phyloP scores from a whole-genome alignment of 2,329 filamentous ascomycete species.

The Clonostachys sp. region DNA sequence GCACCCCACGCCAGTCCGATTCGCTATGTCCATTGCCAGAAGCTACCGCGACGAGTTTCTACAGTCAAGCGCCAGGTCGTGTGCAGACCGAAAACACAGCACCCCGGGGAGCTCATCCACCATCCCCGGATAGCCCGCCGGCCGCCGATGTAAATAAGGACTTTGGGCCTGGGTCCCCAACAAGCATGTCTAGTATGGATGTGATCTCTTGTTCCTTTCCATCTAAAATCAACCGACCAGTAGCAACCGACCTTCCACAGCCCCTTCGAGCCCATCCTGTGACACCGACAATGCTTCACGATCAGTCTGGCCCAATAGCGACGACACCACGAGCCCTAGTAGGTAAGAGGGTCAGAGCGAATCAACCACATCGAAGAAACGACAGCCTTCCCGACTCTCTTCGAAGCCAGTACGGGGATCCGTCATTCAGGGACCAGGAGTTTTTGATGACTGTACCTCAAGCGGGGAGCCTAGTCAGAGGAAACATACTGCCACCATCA shows the following conservation, averaged over 20 bases:
- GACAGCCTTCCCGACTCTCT: conserved; percentile 84
- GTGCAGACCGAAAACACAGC: no score
- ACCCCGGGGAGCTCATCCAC: no score
- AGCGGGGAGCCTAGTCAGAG: conserved; percentile 80
- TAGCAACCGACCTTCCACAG: conserved; percentile 31
- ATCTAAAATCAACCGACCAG: conserved; percentile 38
- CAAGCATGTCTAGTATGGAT: conserved; percentile 55
- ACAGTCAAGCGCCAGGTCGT: conserved; percentile 24
- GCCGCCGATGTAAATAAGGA: conserved; percentile 3
- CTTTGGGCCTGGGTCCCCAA: conserved; percentile 36
- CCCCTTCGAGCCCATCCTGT: conserved; percentile 51
- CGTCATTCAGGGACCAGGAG: conserved; percentile 49
- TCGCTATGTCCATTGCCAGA: conserved; percentile 1
- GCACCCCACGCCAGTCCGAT: conserved; percentile 38
- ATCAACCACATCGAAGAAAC: conserved; percentile 70
- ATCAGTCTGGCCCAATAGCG: conserved; percentile 44
- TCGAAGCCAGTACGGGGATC: conserved; percentile 57
- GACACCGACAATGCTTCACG: conserved; percentile 42
- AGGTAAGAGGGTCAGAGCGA: conserved; percentile 54
- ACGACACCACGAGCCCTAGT: conserved; percentile 53
- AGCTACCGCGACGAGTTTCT: conserved; percentile 27
- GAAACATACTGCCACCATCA: conserved; percentile 76
- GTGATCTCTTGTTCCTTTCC: conserved; percentile 62
- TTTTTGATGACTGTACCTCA: conserved; percentile 61
- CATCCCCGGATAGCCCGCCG: no score